phyloP scores from a whole-genome alignment of 768 basidiomycete genomes.

The Gymnopilus dilepis region DNA sequence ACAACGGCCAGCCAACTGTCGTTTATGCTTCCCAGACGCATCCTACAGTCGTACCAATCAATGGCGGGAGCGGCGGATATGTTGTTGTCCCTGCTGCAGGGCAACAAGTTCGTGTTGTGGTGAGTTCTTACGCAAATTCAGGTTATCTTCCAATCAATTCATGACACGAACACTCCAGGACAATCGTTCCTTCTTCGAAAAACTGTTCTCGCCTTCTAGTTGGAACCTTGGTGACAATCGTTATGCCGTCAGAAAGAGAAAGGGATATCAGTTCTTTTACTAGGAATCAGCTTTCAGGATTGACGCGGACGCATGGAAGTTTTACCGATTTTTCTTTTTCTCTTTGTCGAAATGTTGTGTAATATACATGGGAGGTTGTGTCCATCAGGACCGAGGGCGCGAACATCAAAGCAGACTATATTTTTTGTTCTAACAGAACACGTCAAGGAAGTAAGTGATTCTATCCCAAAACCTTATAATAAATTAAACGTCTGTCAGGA shows the following conservation, averaged over 20 bases:
- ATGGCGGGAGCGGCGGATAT: not conserved
- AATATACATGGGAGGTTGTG: too few species aligned
- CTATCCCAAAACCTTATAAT: too few species aligned
- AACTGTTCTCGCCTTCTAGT: not conserved
- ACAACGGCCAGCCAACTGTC: not conserved
- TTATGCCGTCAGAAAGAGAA: not conserved
- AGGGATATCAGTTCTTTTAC: not conserved
- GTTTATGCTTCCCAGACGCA: not conserved
- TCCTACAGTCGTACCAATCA: not conserved
- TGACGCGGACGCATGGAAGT: too few species aligned
- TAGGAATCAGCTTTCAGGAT: not conserved
- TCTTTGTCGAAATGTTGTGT: too few species aligned
- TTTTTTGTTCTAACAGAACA: not conserved
- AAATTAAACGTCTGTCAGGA: too few species aligned
- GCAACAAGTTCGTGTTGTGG: not conserved
- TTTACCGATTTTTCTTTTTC: too few species aligned
- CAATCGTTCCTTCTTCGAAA: not conserved
- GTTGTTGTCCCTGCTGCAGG: slow-evolving; percentile 1
- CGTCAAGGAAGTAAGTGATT: too few species aligned
- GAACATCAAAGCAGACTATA: too few species aligned
- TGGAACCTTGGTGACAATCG: not conserved
- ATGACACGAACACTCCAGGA: not conserved
- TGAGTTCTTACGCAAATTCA: not conserved
- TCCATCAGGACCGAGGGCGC: too few species aligned
- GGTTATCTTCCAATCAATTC: not conserved